Conservation (phyloP, 2,329 filamentous ascomycete species). For the Colletotrichum sansevieriae region DNA sequence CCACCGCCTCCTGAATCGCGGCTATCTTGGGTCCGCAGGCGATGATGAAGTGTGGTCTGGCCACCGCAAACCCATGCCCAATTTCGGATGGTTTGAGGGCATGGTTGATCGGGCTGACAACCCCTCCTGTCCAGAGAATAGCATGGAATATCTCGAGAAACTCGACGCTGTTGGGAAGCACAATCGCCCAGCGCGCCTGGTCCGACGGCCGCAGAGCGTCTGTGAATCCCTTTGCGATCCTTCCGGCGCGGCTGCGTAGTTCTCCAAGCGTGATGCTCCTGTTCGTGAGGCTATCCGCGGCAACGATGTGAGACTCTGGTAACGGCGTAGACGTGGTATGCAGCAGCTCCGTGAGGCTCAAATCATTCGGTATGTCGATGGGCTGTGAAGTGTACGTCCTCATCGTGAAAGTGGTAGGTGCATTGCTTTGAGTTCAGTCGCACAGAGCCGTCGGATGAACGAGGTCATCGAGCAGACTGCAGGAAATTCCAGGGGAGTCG, state of each 20-base stretch:
- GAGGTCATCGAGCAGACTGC: not conserved
- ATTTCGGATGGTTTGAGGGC: slow-evolving; percentile 55
- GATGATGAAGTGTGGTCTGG: slow-evolving; percentile 56
- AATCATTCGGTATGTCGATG: slow-evolving; percentile 53
- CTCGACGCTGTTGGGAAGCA: slow-evolving; percentile 60
- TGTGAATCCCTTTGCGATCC: slow-evolving; percentile 55
- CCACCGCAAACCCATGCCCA: slow-evolving; percentile 57
- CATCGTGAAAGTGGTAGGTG: slow-evolving; percentile 45
- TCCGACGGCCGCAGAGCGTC: slow-evolving; percentile 50
- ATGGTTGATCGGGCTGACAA: slow-evolving; percentile 56
- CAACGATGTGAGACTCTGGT: slow-evolving; percentile 57
- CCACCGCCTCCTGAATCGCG: slow-evolving; percentile 50
- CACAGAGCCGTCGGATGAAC: not conserved
- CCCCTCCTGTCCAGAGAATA: slow-evolving; percentile 56
- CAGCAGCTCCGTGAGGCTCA: slow-evolving; percentile 60
- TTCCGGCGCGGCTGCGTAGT: slow-evolving; percentile 55
- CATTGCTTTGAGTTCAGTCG: slow-evolving; percentile 21
- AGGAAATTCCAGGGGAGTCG: not conserved
- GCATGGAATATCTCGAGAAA: slow-evolving; percentile 58
- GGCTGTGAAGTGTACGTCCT: slow-evolving; percentile 49
- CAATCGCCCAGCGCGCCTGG: slow-evolving; percentile 56
- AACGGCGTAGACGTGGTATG: slow-evolving; percentile 52
- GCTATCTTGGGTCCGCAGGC: slow-evolving; percentile 52
- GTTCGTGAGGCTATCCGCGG: slow-evolving; percentile 58
- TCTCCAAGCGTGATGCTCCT: slow-evolving; percentile 60